A percentile compares a stretch with the other conserved stretches of the same genome.
Evolutionary conservation across 208 protist species (phyloP).

Genomic region (Borovskyia barvae): DNA sequence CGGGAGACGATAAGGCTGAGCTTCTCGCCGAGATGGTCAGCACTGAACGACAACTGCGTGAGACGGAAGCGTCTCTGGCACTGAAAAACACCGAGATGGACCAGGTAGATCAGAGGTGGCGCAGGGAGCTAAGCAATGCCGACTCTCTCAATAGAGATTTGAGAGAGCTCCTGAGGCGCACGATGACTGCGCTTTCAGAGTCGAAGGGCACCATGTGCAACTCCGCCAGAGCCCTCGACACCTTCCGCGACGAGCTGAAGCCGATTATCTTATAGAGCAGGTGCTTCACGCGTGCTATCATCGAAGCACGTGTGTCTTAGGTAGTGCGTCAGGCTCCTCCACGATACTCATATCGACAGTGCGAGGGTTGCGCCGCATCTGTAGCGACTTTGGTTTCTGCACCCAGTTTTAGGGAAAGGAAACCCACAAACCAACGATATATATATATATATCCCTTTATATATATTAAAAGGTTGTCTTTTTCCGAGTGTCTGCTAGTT

Average conservation of each 20-base stretch:
- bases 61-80: constrained; percentile 11
- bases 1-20: constrained; percentile 19
- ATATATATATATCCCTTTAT: no score
- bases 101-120: constrained; percentile 11
- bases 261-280: constrained; percentile 26
- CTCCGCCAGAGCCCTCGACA: constrained; percentile 24
- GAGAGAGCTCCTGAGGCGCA: constrained; percentile 26
- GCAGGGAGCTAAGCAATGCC: constrained; percentile 10
- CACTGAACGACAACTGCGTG: constrained; percentile 27
- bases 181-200: constrained; percentile 27
- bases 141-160: constrained; percentile 27
- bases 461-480: no score
- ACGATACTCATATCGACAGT: no score
- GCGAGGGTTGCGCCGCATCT: no score
- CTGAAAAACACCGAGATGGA: constrained; percentile 25
- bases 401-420: no score
- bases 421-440: no score
- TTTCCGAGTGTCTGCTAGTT: no score
- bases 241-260: constrained; percentile 35
- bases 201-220: constrained; percentile 29
- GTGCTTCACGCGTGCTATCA: no score
- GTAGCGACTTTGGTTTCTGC: no score
- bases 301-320: no score
- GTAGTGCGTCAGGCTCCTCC: no score
- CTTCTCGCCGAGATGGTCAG: constrained; percentile 30